phyloP scores from a whole-genome alignment of 495 filamentous ascomycete genomes.

The Penicillium manginii region DNA sequence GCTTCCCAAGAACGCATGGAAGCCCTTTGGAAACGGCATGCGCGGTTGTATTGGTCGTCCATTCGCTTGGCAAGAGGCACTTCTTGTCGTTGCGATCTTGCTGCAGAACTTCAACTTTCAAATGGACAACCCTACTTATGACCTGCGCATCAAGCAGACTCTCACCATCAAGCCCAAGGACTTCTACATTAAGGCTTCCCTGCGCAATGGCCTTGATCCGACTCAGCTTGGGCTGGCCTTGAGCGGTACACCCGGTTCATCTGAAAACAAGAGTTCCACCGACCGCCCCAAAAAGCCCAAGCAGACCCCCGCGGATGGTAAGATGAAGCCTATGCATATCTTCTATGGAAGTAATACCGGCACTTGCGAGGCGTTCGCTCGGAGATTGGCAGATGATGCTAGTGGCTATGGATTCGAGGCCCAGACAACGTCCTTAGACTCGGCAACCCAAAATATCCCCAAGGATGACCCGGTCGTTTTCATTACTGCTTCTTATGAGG shows the following conservation, averaged over 20 bases:
- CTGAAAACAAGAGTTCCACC: slow-evolving; percentile 17
- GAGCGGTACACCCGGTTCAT: slow-evolving; percentile 23
- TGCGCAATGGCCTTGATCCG: slow-evolving; percentile 61
- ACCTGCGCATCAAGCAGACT: slow-evolving; percentile 66
- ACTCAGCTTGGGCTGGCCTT: slow-evolving; percentile 60
- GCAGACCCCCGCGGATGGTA: slow-evolving; percentile 16
- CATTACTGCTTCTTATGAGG: slow-evolving; percentile 74
- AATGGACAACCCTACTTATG: slow-evolving; percentile 58
- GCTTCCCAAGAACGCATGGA: slow-evolving; percentile 63
- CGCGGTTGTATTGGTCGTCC: slow-evolving; percentile 67
- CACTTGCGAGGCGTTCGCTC: slow-evolving; percentile 73
- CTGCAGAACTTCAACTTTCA: slow-evolving; percentile 66
- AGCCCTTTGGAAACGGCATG: slow-evolving; percentile 65
- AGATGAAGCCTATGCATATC: slow-evolving; percentile 60
- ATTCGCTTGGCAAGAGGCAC: slow-evolving; percentile 68
- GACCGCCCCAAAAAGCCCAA: slow-evolving; percentile 29
- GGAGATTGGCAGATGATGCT: slow-evolving; percentile 63
- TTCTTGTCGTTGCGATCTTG: slow-evolving; percentile 57
- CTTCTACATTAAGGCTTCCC: slow-evolving; percentile 68
- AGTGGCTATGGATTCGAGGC: slow-evolving; percentile 60
- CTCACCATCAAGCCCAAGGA: slow-evolving; percentile 78
- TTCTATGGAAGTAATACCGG: slow-evolving; percentile 76
- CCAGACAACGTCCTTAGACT: slow-evolving; percentile 60
- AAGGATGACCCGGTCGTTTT: slow-evolving; percentile 65
- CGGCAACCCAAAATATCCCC: slow-evolving; percentile 63